Percentiles rank a stretch among this genome's conserved stretches.
Evolutionary conservation across 768 basidiomycete species (phyloP).

Genomic region (Neoboletus brunneissimus): DNA sequence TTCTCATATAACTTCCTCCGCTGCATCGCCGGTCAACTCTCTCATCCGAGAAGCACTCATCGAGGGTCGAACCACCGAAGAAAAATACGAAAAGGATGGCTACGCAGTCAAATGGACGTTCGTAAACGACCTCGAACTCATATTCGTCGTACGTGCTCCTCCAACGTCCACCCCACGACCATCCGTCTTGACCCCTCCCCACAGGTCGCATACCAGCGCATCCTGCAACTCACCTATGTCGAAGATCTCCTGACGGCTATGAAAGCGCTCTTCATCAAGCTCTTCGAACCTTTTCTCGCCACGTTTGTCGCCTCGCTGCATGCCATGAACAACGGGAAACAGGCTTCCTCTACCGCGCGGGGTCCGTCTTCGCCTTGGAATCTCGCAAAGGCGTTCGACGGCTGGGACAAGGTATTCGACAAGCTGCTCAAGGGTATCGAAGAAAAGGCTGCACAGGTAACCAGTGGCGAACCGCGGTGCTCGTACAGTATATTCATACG

Average conservation of each 20-base stretch:
- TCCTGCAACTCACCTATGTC: conserved; percentile 91
- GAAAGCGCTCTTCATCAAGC: conserved; percentile 81
- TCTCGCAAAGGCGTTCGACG: conserved; percentile 65
- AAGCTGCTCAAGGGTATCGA: conserved; percentile 71
- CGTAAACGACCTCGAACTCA: conserved; percentile 92
- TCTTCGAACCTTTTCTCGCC: conserved; percentile 80
- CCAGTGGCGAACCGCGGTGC: conserved; percentile 1
- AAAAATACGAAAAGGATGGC: conserved; percentile 90
- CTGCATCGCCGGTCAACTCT: conserved; percentile 81
- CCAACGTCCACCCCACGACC: no score
- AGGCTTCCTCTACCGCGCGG: conserved; percentile 30
- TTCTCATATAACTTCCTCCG: conserved; percentile 60
- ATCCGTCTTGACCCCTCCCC: conserved; percentile 1
- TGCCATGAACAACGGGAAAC: conserved; percentile 49
- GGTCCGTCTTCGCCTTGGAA: conserved; percentile 54
- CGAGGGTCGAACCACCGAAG: conserved; percentile 78
- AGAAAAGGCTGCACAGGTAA: conserved; percentile 67
- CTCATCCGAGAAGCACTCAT: conserved; percentile 90
- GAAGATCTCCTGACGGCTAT: conserved; percentile 81
- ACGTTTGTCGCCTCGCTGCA: conserved; percentile 84
- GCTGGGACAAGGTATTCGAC: conserved; percentile 82
- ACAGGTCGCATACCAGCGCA: conserved; percentile 94
- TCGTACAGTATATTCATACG: neutral
- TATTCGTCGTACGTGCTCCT: conserved; percentile 88
- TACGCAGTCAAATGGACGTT: conserved; percentile 94